These are phyloP conservation scores for Calonectria ilicicola DNA, from an alignment of 2,329 filamentous ascomycete species.

Conservation along the genomic window DNA sequence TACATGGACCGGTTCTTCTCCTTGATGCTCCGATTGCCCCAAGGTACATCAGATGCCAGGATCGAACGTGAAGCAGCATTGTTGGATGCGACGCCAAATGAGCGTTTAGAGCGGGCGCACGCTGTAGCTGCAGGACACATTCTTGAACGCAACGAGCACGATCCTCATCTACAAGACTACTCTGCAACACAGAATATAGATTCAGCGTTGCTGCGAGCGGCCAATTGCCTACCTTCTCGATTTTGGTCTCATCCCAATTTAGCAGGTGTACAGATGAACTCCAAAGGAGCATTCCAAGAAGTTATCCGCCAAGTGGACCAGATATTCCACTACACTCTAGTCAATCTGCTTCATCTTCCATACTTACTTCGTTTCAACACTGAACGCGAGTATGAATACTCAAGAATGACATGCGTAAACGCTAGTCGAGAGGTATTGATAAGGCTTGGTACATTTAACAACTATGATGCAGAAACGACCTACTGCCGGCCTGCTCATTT, in stretches of 20 bases:
- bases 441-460: constrained; percentile 2
- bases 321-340: constrained; percentile 3
- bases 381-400: constrained; percentile 6
- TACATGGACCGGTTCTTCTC: constrained; percentile 11
- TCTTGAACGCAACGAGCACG: neutral
- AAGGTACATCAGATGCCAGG: neutral
- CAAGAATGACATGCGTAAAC: constrained; percentile 7
- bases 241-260: neutral
- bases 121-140: neutral
- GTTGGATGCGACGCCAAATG: neutral
- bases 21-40: constrained; percentile 7
- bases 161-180: neutral
- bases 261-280: neutral
- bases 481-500: constrained; percentile 18
- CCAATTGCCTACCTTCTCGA: neutral
- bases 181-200: neutral
- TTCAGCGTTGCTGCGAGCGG: neutral
- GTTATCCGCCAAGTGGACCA: neutral
- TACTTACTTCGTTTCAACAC: neutral
- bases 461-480: constrained; percentile 5
- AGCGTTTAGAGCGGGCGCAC: neutral
- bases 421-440: constrained; percentile 15
- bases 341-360: constrained; percentile 17
- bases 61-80: neutral
- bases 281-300: neutral